phyloP scores from a whole-genome alignment of 2,329 filamentous ascomycete genomes.

The Fusarium redolens region DNA sequence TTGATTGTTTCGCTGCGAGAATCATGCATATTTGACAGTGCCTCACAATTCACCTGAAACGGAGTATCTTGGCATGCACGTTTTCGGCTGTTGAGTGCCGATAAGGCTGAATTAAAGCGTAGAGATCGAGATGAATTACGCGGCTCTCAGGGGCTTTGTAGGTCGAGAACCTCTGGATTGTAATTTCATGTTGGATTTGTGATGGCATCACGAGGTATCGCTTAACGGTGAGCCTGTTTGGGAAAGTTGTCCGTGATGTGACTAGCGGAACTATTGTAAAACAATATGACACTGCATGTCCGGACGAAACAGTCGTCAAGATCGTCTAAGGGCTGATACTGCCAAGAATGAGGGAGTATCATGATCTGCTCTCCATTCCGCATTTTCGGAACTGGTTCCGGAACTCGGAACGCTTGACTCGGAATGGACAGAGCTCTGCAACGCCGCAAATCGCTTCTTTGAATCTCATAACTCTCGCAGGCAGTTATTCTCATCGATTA shows the following conservation, averaged over 20 bases:
- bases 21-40: background rate
- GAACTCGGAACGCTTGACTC: background rate
- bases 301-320: background rate
- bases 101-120: background rate
- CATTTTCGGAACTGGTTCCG: background rate
- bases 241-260: background rate
- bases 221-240: background rate
- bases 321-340: background rate
- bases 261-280: background rate
- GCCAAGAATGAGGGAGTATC: background rate
- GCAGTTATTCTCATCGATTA: accelerated
- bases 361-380: background rate
- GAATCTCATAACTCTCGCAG: accelerated
- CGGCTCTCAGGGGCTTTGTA: background rate
- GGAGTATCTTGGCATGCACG: background rate
- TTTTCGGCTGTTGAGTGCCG: background rate
- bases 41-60: background rate
- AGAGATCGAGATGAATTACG: background rate
- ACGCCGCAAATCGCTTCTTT: accelerated
- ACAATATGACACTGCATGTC: background rate
- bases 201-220: background rate
- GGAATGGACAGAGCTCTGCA: accelerated
- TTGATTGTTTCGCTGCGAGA: background rate
- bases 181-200: background rate
- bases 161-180: background rate